These are phyloP conservation scores for Rubus idaeus DNA, from an alignment of 306 rosid species.

Conservation along the genomic window DNA sequence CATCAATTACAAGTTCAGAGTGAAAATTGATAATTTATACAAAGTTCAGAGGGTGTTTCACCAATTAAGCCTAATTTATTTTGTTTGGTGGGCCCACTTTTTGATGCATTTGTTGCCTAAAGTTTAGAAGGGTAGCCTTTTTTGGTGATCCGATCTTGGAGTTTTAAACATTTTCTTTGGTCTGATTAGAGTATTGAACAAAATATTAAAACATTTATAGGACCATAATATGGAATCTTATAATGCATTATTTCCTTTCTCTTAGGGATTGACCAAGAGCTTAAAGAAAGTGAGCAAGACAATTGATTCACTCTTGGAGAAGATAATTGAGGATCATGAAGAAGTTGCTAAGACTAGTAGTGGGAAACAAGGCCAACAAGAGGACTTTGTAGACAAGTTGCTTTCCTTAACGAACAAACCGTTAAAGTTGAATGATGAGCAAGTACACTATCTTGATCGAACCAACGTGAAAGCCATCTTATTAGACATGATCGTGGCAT, in stretches of 20 bases:
- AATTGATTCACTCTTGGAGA: constrained; percentile 21
- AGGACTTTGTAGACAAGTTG: constrained; percentile 31
- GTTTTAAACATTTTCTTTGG: no score
- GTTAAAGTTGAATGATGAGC: not conserved
- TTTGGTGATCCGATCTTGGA: no score
- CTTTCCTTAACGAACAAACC: constrained; percentile 23
- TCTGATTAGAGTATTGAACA: no score
- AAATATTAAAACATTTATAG: no score
- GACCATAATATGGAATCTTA: no score
- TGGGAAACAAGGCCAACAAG: not conserved
- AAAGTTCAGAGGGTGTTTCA: no score
- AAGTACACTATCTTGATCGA: constrained; percentile 3
- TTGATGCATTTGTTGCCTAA: no score
- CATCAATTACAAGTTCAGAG: no score
- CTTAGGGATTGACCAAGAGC: constrained; percentile 30
- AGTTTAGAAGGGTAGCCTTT: no score
- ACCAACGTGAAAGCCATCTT: constrained; percentile 40
- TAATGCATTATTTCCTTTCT: not conserved
- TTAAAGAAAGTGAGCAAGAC: constrained; percentile 7
- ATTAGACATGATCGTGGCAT: constrained; percentile 27
- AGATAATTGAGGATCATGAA: constrained; percentile 31
- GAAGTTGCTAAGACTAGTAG: not conserved
- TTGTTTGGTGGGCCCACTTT: no score
- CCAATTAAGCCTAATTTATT: no score
- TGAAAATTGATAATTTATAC: no score